Conservation (phyloP, 345 rosid genomes). For the Rhizophora apiculata region DNA sequence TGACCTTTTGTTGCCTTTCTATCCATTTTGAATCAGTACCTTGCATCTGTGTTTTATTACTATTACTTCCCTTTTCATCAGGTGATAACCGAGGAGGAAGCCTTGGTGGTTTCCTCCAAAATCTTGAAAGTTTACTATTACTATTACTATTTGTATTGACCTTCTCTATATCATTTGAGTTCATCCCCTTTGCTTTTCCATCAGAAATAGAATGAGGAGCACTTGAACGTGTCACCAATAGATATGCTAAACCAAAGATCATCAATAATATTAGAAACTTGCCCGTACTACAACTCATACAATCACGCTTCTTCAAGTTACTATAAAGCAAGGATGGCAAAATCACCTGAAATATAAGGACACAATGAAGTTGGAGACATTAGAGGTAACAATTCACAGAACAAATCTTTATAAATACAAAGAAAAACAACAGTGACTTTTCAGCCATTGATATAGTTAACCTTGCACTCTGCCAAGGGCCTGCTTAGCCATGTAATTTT, state of each 20-base stretch:
- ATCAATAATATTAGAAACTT: conserved; percentile 63
- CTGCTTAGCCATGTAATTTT: too few species aligned
- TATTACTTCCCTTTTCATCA: conserved; percentile 46
- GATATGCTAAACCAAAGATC: conserved; percentile 70
- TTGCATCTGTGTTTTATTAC: conserved; percentile 23
- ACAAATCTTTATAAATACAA: neutral
- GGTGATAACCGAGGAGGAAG: conserved; percentile 88
- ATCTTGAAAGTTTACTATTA: conserved; percentile 43
- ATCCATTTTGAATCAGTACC: conserved; percentile 52
- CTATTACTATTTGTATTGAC: conserved; percentile 32
- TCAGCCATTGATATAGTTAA: too few species aligned
- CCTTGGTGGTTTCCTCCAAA: conserved; percentile 80
- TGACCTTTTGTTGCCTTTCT: conserved; percentile 65
- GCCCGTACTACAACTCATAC: conserved; percentile 73
- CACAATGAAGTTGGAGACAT: conserved; percentile 2
- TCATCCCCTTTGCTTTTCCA: conserved; percentile 26
- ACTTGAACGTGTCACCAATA: conserved; percentile 49
- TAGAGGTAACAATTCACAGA: neutral
- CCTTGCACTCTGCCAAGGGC: too few species aligned
- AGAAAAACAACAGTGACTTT: neutral
- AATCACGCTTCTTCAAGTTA: conserved; percentile 51
- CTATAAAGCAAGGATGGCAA: conserved; percentile 55
- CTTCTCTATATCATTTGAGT: conserved; percentile 31
- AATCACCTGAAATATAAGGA: conserved; percentile 53
- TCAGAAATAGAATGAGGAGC: conserved; percentile 31